Evolutionary conservation across 768 basidiomycete species (phyloP), one percentile per base, ranked within the genome.

Genomic region (Psilocybe cubensis): DNA sequence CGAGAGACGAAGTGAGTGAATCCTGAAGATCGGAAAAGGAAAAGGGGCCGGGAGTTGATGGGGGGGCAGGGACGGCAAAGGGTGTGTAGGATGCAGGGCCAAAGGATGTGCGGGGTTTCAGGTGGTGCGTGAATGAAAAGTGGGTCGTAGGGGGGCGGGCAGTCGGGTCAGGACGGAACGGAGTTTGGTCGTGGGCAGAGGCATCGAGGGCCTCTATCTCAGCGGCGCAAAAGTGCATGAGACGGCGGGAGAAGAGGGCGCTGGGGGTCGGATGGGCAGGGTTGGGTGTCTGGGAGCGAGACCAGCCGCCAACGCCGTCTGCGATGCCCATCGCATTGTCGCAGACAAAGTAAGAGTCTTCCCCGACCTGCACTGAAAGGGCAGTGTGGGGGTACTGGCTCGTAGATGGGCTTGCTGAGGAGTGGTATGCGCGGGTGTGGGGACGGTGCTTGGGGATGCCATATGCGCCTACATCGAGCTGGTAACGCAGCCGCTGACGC

Each of bases 251-350:
- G 59, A 90, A 90, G 4, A 89, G 76, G 0, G 88, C 82, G 56
- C 67, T 78, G 3, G 74, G 75, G 49, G 68, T 72, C 17, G 73
- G 67, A 0, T 63, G 57, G 6, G 66, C 63, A 27, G 66, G 40
- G 48, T 66, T 65, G 4, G 60, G 57, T 23, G 66, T 44, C 40
- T 61, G 40, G 40, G 58, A 49, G 66, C 56, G 77, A 72, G 87
- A 81, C 95, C 94, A 97, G 0, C 95, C 95, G 0, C 96, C 96
- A 0, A 98, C 96, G 27, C 96, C 96, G 68, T 98, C 96, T 3
- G 95, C 93, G 8, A 98, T 89, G 17, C 96, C 96, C 79, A 98
- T 88, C 5, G 93, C 91, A 67, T 94, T 91, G 56, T 87, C 83
- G 4, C 84, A 76, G 5, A 92, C 74, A 60, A 93, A 93, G 67